Evolutionary conservation across 2,329 filamentous ascomycete genomes (phyloP).

Genomic region (Rhytidhysteron rufulum): DNA sequence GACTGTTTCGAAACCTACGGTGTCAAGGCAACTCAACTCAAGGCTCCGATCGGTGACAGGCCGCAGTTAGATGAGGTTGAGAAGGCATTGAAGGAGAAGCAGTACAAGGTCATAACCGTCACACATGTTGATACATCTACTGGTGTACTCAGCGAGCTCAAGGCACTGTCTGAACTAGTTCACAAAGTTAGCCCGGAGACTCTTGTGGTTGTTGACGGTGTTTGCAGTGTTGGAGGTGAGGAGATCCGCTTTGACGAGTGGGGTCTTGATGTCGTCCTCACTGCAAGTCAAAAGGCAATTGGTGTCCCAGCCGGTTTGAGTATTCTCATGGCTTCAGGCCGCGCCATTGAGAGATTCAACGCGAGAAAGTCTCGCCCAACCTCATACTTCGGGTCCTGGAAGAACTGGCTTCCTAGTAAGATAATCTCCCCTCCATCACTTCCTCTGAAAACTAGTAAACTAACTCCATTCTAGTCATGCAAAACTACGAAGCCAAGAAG

Average conservation of each 20-base stretch:
- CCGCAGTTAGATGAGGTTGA: slow-evolving; percentile 86
- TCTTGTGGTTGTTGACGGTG: slow-evolving; percentile 87
- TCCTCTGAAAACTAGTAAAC: no score
- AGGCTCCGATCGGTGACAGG: slow-evolving; percentile 80
- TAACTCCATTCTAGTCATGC: no score
- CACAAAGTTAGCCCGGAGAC: slow-evolving; percentile 86
- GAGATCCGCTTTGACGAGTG: slow-evolving; percentile 95
- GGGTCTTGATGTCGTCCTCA: slow-evolving; percentile 88
- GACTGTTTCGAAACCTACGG: slow-evolving; percentile 91
- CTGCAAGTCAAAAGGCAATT: slow-evolving; percentile 94
- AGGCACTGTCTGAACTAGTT: slow-evolving; percentile 77
- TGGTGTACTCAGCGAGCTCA: slow-evolving; percentile 87
- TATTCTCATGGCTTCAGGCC: slow-evolving; percentile 89
- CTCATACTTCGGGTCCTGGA: slow-evolving; percentile 93
- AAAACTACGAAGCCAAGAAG: slow-evolving; percentile 98
- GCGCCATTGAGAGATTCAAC: slow-evolving; percentile 78
- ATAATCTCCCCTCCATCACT: slow-evolving; percentile 10
- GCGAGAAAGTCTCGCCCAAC: slow-evolving; percentile 74
- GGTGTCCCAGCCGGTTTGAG: slow-evolving; percentile 91
- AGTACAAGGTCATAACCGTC: slow-evolving; percentile 90
- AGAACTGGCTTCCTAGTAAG: slow-evolving; percentile 92
- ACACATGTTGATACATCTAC: slow-evolving; percentile 98
- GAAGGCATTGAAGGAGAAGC: slow-evolving; percentile 80
- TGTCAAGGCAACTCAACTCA: slow-evolving; percentile 82
- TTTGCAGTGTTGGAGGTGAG: slow-evolving; percentile 94